These are phyloP conservation scores for Parathielavia appendiculata DNA, from an alignment of 495 filamentous ascomycete species.

Conservation along the genomic window DNA sequence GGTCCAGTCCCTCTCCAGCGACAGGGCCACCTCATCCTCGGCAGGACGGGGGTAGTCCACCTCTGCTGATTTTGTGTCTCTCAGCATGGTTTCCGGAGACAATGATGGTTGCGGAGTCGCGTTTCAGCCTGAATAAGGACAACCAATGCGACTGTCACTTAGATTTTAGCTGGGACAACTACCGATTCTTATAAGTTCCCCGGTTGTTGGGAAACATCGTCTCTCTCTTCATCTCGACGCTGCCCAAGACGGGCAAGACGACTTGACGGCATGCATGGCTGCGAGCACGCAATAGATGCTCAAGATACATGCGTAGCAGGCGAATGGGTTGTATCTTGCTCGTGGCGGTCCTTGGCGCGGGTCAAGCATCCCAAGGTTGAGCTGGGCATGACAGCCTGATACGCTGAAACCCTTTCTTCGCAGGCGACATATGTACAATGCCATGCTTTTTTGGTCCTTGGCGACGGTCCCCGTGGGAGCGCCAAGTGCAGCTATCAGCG, in stretches of 20 bases:
- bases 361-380: background rate
- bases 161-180: no score
- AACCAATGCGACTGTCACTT: no score
- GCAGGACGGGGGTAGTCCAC: constrained; percentile 15
- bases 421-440: background rate
- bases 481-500: constrained; percentile 2
- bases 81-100: background rate
- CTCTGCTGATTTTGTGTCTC: constrained; percentile 6
- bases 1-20: constrained; percentile 33
- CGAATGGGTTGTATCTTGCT: background rate
- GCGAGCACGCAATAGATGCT: background rate
- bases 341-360: background rate
- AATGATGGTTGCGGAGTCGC: background rate
- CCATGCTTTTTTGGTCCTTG: constrained; percentile 2
- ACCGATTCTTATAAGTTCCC: no score
- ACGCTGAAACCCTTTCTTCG: background rate
- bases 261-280: background rate
- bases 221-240: no score
- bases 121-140: no score
- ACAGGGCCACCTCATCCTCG: constrained; percentile 29
- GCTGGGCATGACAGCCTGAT: background rate
- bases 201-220: background rate
- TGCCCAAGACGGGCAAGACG: no score
- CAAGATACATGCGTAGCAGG: background rate
- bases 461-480: background rate